These are phyloP conservation scores for Sugiyamaella chiloensis DNA, from an alignment of 805 yeast species.

Conservation along the genomic window DNA sequence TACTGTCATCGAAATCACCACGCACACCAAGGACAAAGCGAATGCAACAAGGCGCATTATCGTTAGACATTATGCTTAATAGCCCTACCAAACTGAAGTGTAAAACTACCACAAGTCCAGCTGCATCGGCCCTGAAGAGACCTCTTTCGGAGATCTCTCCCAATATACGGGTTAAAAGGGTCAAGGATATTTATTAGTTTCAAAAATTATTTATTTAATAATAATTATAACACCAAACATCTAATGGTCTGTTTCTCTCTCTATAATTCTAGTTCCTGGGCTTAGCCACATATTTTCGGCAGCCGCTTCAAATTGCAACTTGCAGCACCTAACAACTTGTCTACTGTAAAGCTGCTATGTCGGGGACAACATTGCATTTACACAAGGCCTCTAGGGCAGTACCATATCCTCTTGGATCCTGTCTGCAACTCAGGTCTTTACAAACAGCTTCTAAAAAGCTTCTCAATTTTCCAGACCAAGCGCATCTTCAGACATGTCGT, in stretches of 20 bases:
- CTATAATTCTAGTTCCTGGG: no score
- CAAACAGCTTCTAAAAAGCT: background rate
- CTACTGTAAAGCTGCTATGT: no score
- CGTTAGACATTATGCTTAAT: conserved; percentile 12
- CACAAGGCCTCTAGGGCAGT: conserved; percentile 10
- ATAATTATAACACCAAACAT: no score
- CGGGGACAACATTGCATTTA: conserved; percentile 6
- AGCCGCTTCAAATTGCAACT: no score
- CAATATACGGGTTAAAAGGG: background rate
- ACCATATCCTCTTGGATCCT: conserved; percentile 5
- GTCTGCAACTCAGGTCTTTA: conserved; percentile 8
- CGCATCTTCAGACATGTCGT: conserved; percentile 16
- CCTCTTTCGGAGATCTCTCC: background rate
- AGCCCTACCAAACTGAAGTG: background rate
- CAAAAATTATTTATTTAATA: no score
- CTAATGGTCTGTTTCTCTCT: no score
- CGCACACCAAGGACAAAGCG: conserved; percentile 10
- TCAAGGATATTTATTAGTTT: background rate
- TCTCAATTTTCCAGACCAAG: conserved; percentile 7
- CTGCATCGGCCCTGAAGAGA: no score
- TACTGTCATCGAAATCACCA: background rate
- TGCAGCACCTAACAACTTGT: no score
- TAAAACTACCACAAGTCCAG: no score
- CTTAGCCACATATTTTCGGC: no score
- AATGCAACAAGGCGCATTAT: conserved; percentile 11